Evolutionary conservation across 805 yeast species (phyloP).

Genomic region (Suhomyces xylopsoci): DNA sequence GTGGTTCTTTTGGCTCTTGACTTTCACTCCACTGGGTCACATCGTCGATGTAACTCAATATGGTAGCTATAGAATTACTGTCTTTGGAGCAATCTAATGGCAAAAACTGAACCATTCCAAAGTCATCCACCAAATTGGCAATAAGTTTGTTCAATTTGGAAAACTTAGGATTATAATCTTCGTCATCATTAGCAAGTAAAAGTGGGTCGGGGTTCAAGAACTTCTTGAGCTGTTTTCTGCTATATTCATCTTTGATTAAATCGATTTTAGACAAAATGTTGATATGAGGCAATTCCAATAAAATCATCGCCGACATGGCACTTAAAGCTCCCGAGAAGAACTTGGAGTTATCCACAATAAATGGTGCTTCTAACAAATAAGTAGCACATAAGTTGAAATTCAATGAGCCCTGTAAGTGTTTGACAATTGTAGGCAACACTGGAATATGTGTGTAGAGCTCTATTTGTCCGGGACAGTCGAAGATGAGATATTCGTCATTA

Average conservation of each 20-base stretch:
- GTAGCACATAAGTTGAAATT: conserved; percentile 91
- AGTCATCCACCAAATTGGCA: conserved; percentile 90
- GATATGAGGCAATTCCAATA: conserved; percentile 91
- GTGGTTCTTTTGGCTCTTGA: conserved; percentile 96
- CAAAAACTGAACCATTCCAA: conserved; percentile 96
- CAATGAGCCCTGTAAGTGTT: conserved; percentile 74
- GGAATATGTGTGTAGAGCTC: conserved; percentile 95
- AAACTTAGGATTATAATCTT: conserved; percentile 53
- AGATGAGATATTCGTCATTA: conserved; percentile 89
- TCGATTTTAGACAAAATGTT: conserved; percentile 87
- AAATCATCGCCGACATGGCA: conserved; percentile 98
- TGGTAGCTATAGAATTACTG: conserved; percentile 73
- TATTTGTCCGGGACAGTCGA: conserved; percentile 97
- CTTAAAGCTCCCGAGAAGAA: conserved; percentile 92
- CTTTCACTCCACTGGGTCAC: conserved; percentile 96
- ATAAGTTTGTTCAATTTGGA: conserved; percentile 73
- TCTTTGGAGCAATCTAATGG: conserved; percentile 74
- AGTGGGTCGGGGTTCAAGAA: conserved; percentile 91
- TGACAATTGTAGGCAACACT: conserved; percentile 82
- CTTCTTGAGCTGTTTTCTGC: conserved; percentile 73
- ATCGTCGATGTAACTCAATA: conserved; percentile 90
- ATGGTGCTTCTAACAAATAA: conserved; percentile 89
- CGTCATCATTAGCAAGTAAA: conserved; percentile 47
- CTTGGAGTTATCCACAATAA: conserved; percentile 84
- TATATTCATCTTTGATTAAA: conserved; percentile 73